Conservation (phyloP, 495 filamentous ascomycete genomes). For the Xylaria cubensis region DNA sequence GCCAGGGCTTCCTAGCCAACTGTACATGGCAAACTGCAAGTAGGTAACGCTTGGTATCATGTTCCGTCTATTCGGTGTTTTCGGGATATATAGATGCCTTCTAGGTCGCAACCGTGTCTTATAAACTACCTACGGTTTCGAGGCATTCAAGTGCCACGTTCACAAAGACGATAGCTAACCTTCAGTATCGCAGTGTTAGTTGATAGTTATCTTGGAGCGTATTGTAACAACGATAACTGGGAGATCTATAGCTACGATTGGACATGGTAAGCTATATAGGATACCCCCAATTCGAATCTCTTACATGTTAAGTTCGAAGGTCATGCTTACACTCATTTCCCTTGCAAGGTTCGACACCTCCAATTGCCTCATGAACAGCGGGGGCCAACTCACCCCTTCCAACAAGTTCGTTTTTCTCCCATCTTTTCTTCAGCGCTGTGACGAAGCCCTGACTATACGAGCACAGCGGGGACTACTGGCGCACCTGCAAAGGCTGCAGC, state of each 20-base stretch:
- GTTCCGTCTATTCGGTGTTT: background rate
- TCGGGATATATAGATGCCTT: background rate
- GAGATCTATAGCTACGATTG: conserved; percentile 40
- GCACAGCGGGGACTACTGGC: conserved; percentile 39
- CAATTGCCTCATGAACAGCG: conserved; percentile 37
- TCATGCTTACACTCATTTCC: conserved; percentile 24
- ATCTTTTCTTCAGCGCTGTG: background rate
- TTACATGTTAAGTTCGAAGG: background rate
- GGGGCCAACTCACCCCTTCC: conserved; percentile 36
- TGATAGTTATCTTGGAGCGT: conserved; percentile 38
- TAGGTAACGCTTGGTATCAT: background rate
- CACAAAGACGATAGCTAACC: background rate
- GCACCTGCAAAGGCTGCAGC: conserved; percentile 38
- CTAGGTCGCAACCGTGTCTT: background rate
- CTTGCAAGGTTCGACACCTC: conserved; percentile 41
- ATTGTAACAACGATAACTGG: conserved; percentile 43
- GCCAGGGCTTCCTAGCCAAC: conserved; percentile 36
- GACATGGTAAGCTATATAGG: conserved; percentile 36
- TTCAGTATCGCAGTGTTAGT: conserved; percentile 24
- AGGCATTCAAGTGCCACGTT: background rate
- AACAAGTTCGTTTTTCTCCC: conserved; percentile 21
- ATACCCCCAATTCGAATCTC: background rate
- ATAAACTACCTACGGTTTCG: too few species aligned
- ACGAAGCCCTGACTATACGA: background rate
- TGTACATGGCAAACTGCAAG: conserved; percentile 40